Evolutionary conservation across 768 basidiomycete species (phyloP).

Genomic region (Dendrothele bispora): DNA sequence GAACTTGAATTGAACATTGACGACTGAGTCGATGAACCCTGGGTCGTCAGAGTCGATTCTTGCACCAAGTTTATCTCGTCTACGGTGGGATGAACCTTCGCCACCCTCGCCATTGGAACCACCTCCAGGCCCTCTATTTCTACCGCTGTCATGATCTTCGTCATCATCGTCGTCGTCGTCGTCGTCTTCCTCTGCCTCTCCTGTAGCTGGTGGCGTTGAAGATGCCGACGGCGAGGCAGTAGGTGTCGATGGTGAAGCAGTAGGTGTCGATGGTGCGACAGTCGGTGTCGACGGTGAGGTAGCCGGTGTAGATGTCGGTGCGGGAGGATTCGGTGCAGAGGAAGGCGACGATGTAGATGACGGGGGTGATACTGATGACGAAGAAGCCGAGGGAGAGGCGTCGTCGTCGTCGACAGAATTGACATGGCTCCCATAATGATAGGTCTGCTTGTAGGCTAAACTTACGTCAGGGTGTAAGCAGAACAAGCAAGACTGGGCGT

Average conservation of each 20-base stretch:
- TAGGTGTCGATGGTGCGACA: background rate
- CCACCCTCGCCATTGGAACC: background rate
- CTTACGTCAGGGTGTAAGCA: constrained; percentile 28
- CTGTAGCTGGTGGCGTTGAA: background rate
- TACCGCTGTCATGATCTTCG: background rate
- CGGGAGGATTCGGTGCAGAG: background rate
- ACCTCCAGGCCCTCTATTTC: background rate
- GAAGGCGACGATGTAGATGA: background rate
- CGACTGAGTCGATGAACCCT: constrained; percentile 26
- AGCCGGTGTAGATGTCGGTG: background rate
- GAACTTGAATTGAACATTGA: constrained; percentile 42
- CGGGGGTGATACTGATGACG: background rate
- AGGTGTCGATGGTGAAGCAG: background rate
- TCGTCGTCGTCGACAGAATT: constrained; percentile 19
- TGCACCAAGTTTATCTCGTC: background rate
- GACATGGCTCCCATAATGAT: constrained; percentile 34
- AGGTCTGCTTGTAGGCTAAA: constrained; percentile 27
- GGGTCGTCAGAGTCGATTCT: constrained; percentile 28
- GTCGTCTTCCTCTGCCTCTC: background rate
- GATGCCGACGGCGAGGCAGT: background rate
- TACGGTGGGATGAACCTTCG: background rate
- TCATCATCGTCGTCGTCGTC: background rate
- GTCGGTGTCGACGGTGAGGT: background rate
- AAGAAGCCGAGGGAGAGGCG: constrained; percentile 1
- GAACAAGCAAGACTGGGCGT: constrained; percentile 23